Conservation (phyloP, 225 moss, liverwort and hornwort species). For the Lunularia cruciata region DNA sequence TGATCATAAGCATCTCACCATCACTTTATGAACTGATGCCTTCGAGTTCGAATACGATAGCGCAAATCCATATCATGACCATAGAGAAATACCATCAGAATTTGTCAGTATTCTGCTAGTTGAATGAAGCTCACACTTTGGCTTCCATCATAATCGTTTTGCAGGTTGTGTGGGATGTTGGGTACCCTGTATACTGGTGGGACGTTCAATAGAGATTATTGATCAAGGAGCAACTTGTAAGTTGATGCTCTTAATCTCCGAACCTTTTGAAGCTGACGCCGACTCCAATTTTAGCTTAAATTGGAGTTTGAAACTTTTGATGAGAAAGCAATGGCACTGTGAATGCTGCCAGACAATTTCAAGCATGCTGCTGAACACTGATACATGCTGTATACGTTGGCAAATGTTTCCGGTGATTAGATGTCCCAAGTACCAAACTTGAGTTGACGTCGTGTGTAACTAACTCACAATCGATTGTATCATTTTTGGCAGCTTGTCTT, state of each 20-base stretch:
- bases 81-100: background rate
- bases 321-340: background rate
- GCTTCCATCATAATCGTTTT: no score
- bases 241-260: background rate
- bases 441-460: background rate
- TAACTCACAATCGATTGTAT: no score
- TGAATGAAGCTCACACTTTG: background rate
- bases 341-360: background rate
- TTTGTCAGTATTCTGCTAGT: background rate
- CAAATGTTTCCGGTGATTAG: no score
- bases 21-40: background rate
- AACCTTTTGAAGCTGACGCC: background rate
- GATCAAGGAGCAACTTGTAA: constrained; percentile 25
- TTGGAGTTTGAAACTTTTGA: no score
- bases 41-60: background rate
- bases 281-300: no score
- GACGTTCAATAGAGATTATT: constrained; percentile 15
- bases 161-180: constrained; percentile 9
- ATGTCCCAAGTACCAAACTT: background rate
- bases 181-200: constrained; percentile 17
- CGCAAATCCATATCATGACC: background rate
- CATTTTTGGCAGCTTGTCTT: constrained; percentile 45
- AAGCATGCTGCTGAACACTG: no score
- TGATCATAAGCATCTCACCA: no score
- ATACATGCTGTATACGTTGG: no score